Evolutionary conservation across 495 filamentous ascomycete species (phyloP).

Genomic region (Choiromyces venosus): DNA sequence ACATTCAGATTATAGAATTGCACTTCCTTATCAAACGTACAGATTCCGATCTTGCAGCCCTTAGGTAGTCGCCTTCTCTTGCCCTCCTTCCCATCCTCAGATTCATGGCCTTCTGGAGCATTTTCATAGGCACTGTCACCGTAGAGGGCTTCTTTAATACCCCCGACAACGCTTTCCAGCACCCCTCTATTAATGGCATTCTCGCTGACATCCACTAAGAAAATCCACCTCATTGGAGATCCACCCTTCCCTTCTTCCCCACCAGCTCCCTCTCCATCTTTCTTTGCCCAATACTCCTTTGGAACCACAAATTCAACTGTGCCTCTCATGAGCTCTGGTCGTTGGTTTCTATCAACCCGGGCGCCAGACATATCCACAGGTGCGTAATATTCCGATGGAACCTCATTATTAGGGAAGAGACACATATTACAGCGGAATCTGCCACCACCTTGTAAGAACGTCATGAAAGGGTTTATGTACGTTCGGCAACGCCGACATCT

Average conservation of each 20-base stretch:
- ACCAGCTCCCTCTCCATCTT: slow-evolving; percentile 63
- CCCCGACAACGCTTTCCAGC: slow-evolving; percentile 84
- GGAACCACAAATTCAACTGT: slow-evolving; percentile 95
- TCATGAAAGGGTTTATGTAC: slow-evolving; percentile 99
- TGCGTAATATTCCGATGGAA: slow-evolving; percentile 83
- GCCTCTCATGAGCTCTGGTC: slow-evolving; percentile 82
- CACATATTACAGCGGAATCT: slow-evolving; percentile 99
- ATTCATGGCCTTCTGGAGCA: slow-evolving; percentile 47
- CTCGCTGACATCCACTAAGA: slow-evolving; percentile 86
- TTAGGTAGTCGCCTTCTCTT: slow-evolving; percentile 62
- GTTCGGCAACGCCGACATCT: slow-evolving; percentile 88
- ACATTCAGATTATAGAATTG: slow-evolving; percentile 95
- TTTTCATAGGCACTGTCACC: slow-evolving; percentile 50
- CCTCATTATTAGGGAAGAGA: slow-evolving; percentile 96
- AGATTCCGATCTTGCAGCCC: slow-evolving; percentile 85
- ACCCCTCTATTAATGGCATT: slow-evolving; percentile 85
- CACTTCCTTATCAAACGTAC: slow-evolving; percentile 90
- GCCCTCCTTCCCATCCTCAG: slow-evolving; percentile 54
- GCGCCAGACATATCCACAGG: slow-evolving; percentile 81
- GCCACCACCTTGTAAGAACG: slow-evolving; percentile 86
- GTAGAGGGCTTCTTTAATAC: slow-evolving; percentile 79
- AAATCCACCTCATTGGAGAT: slow-evolving; percentile 67
- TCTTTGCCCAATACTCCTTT: slow-evolving; percentile 96
- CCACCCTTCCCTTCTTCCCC: slow-evolving; percentile 39
- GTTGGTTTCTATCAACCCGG: slow-evolving; percentile 79